Percentiles rank a stretch among this genome's conserved stretches.
phyloP scores from a whole-genome alignment of 1,284 basidiomycete genomes.

The Pholiota adiposa region DNA sequence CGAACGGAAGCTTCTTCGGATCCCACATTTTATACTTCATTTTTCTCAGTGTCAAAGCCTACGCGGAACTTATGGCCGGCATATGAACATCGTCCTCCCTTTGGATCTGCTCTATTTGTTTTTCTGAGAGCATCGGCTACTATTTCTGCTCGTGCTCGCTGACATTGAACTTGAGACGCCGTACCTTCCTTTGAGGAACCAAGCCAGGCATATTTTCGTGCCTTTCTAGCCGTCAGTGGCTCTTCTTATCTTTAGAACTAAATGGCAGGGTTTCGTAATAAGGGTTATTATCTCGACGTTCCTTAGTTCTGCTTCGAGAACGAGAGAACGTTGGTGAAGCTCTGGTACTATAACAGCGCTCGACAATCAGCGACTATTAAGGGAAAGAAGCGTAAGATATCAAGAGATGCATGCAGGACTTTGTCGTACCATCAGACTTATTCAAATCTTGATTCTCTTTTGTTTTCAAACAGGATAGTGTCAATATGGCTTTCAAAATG shows the following conservation, averaged over 20 bases:
- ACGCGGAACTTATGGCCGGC: neutral
- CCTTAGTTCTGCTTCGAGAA: neutral
- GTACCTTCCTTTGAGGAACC: neutral
- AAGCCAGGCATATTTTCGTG: neutral
- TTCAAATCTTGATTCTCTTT: neutral
- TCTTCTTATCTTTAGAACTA: neutral
- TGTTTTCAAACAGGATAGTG: neutral
- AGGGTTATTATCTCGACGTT: neutral
- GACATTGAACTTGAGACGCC: neutral
- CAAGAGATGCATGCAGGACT: neutral
- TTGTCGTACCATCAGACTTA: neutral
- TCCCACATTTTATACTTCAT: neutral
- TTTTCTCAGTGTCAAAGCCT: neutral
- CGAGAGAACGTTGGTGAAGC: neutral
- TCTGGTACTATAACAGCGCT: neutral
- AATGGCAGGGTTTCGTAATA: neutral
- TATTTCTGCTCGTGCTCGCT: neutral
- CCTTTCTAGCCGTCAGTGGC: neutral
- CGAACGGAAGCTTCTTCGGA: neutral
- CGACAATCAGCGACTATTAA: neutral
- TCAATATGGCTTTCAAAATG: neutral
- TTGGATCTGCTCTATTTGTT: neutral
- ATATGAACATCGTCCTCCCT: neutral
- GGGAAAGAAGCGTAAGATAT: neutral
- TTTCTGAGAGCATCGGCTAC: neutral